Base-by-base conservation (phyloP, 2,329 filamentous ascomycete genomes). In the Gliomastix tumulicola region DNA sequence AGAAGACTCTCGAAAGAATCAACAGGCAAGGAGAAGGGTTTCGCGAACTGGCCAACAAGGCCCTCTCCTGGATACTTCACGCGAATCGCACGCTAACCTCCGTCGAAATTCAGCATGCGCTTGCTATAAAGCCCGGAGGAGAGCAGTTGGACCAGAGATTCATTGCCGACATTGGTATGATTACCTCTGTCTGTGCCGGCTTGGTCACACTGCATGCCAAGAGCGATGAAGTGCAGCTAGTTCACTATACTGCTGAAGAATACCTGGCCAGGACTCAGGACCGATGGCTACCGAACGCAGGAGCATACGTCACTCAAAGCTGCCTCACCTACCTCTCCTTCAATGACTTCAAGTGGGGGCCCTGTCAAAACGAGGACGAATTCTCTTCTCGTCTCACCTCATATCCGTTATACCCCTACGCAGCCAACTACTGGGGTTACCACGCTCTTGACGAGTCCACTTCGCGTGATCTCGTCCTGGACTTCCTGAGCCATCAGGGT, bases 211-310 rank as follows among this genome's bases (percentile, higher is more conserved):
- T 66, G 11, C 59, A 69, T 28, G 36, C 57, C 27, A 40, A 60
- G 32, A 66, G 50, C 21, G 17, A 47, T 10, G 48, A 60, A 15
- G 49, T 69, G 7, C 53, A 62, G 2, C 40, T 71, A 0, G 62
- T 66, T 2, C 66, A 71, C 39, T 63, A 63, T 38, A 68, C 66
- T 0, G 53, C 61, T 0, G 58, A 68, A 30, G 59, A 68, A 30
- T 71, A 65, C 40, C 55, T 71, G 21, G 46, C 59, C n/a, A 31
- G 42, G 7, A 57, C 39, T 1, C 27, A 38, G 7, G 11, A 7
- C 0, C 28, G 22, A 1, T 62, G 55, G 49, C 57, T 69, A 36
- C 50, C 50, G 0, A n/a, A 47, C n/a, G 49, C 53, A 0, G 38
- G 63, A 5, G 4, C 2, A 34, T 23, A 18, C 18, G 3, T 49